These are phyloP conservation scores for Trichaptum fuscoviolaceum DNA, from an alignment of 768 basidiomycete genomes.

Conservation along the genomic window DNA sequence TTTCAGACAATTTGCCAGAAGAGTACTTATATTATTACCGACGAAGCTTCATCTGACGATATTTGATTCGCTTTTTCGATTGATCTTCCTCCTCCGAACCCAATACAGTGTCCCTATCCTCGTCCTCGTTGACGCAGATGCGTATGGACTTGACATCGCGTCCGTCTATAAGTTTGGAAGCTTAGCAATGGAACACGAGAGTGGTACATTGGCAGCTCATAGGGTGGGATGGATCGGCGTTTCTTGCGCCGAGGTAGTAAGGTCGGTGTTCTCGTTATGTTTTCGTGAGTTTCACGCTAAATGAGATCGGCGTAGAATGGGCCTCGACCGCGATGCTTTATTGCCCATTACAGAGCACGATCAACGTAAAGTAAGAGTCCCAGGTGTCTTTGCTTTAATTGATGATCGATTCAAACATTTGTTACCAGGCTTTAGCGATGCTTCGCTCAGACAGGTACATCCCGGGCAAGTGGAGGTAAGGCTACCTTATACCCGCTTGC, in stretches of 20 bases:
- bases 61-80: neutral
- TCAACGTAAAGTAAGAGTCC: slow-evolving; percentile 57
- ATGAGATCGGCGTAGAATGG: slow-evolving; percentile 38
- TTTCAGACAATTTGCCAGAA: slow-evolving; percentile 60
- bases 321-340: slow-evolving; percentile 52
- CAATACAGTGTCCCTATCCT: slow-evolving; percentile 65
- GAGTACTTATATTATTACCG: slow-evolving; percentile 35
- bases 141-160: slow-evolving; percentile 89
- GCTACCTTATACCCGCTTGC: slow-evolving; percentile 9
- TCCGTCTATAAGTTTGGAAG: slow-evolving; percentile 87
- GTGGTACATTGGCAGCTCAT: slow-evolving; percentile 55
- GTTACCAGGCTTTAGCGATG: slow-evolving; percentile 57
- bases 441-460: slow-evolving; percentile 36
- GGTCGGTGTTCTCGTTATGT: slow-evolving; percentile 33
- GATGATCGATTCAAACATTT: neutral
- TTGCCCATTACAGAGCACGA: slow-evolving; percentile 69
- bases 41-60: neutral
- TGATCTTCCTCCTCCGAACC: neutral
- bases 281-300: neutral
- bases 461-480: slow-evolving; percentile 66
- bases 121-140: slow-evolving; percentile 84
- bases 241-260: slow-evolving; percentile 56
- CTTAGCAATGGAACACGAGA: slow-evolving; percentile 62
- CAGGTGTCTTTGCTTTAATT: slow-evolving; percentile 2
- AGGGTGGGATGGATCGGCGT: slow-evolving; percentile 82